Conservation (phyloP, 2,329 filamentous ascomycete species). For the Venturiaceae sp. region DNA sequence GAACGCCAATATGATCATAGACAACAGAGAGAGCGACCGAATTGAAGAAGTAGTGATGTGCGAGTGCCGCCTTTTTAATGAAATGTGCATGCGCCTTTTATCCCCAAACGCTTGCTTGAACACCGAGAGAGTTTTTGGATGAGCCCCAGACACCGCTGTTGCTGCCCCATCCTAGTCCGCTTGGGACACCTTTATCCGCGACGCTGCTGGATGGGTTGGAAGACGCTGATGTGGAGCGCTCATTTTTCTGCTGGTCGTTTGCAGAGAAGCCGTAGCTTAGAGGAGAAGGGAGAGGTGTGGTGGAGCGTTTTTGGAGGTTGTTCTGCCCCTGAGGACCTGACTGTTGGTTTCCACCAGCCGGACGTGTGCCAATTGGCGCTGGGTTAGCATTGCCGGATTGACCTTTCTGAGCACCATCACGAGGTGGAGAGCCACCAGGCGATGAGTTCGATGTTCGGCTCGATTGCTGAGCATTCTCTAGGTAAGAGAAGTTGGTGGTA, state of each 20-base stretch:
- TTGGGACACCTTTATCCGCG: constrained; percentile 28
- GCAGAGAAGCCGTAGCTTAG: constrained; percentile 62
- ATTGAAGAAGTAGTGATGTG: not conserved
- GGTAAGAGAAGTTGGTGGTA: constrained; percentile 34
- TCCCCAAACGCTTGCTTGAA: constrained; percentile 91
- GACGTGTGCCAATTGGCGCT: constrained; percentile 88
- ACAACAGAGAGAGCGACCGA: not conserved
- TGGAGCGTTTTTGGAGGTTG: constrained; percentile 65
- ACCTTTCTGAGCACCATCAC: constrained; percentile 38
- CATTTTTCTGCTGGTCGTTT: constrained; percentile 43
- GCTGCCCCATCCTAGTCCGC: constrained; percentile 56
- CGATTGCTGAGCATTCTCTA: constrained; percentile 49
- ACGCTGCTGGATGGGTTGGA: constrained; percentile 44
- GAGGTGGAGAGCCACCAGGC: constrained; percentile 68
- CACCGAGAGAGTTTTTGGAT: constrained; percentile 63
- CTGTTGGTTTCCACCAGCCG: constrained; percentile 36
- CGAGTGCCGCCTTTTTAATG: not conserved
- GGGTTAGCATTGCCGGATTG: constrained; percentile 42
- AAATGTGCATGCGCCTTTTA: constrained; percentile 39
- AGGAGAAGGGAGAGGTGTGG: constrained; percentile 85
- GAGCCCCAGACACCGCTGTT: constrained; percentile 79
- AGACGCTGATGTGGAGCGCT: constrained; percentile 46
- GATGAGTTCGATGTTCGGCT: constrained; percentile 80
- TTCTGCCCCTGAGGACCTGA: constrained; percentile 27
- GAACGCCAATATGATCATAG: not conserved